These are phyloP conservation scores for Barnettozyma vustinii DNA, from an alignment of 805 yeast genomes.

Conservation along the genomic window DNA sequence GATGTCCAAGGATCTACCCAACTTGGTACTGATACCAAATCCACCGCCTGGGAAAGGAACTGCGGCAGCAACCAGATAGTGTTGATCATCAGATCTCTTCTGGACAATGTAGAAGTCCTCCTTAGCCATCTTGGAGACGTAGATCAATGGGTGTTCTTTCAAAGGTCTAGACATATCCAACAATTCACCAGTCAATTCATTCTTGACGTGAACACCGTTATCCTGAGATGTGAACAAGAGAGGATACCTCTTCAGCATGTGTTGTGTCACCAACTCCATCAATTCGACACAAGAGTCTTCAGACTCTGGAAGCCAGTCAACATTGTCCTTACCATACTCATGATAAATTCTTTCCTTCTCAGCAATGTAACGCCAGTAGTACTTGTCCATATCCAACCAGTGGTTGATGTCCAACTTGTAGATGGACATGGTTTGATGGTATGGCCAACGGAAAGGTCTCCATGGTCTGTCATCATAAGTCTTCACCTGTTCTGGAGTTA, in stretches of 20 bases:
- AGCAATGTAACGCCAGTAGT: slow-evolving; percentile 58
- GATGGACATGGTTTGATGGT: slow-evolving; percentile 74
- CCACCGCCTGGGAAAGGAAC: slow-evolving; percentile 80
- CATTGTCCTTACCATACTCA: slow-evolving; percentile 53
- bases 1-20: slow-evolving; percentile 57
- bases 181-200: slow-evolving; percentile 57
- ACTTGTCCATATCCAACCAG: slow-evolving; percentile 79
- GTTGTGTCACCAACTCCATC: slow-evolving; percentile 56
- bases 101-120: slow-evolving; percentile 67
- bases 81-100: slow-evolving; percentile 50
- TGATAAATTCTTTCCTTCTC: slow-evolving; percentile 57
- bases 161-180: slow-evolving; percentile 57
- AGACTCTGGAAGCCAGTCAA: slow-evolving; percentile 63
- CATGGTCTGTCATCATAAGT: slow-evolving; percentile 72
- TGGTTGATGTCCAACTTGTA: slow-evolving; percentile 67
- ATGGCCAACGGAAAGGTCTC: slow-evolving; percentile 79
- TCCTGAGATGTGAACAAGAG: slow-evolving; percentile 47
- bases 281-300: slow-evolving; percentile 57
- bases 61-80: slow-evolving; percentile 66
- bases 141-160: slow-evolving; percentile 57
- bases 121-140: slow-evolving; percentile 64
- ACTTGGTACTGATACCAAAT: slow-evolving; percentile 53
- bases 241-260: slow-evolving; percentile 60
- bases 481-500: slow-evolving; percentile 62
- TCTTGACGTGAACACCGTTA: slow-evolving; percentile 47